A percentile compares a stretch with the other conserved stretches of the same genome.
These are phyloP conservation scores for Pythium myriotylum DNA, from an alignment of 352 stramenopile species.

Conservation along the genomic window DNA sequence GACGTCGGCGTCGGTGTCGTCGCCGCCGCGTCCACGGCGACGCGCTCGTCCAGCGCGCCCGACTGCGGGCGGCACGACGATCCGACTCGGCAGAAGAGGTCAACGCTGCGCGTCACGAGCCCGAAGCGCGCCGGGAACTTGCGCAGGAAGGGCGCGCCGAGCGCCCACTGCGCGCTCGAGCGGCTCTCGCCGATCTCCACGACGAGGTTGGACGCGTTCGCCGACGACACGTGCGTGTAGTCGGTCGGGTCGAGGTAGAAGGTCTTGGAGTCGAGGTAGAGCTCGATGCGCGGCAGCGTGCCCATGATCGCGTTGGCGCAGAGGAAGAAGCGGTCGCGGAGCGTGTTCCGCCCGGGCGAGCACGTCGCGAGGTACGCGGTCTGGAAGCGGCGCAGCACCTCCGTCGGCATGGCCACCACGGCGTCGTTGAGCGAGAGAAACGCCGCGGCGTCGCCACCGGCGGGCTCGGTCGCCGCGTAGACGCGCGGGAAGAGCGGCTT, in stretches of 20 bases:
- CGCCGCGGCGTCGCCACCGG: background rate
- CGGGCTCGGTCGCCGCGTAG: background rate
- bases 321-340: background rate
- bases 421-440: constrained; percentile 11
- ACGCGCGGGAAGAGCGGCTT: constrained; percentile 8
- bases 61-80: constrained; percentile 2
- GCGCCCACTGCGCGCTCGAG: background rate
- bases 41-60: background rate
- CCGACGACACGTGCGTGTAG: constrained; percentile 10
- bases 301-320: background rate
- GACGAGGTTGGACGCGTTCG: background rate
- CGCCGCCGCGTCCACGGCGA: background rate
- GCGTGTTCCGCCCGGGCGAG: background rate
- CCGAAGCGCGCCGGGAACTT: constrained; percentile 15
- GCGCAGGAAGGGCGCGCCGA: constrained; percentile 14
- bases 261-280: constrained; percentile 4
- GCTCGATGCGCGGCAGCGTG: constrained; percentile 5
- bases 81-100: background rate
- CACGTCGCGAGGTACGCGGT: constrained; percentile 1
- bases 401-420: constrained; percentile 2
- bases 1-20: background rate
- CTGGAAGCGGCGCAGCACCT: constrained; percentile 1
- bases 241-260: constrained; percentile 13
- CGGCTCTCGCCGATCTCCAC: constrained; percentile 9
- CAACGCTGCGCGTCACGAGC: background rate